A percentile compares a stretch with the other conserved stretches of the same genome.
These are phyloP conservation scores for Priceomyces haplophilus DNA, from an alignment of 805 yeast genomes.

Conservation along the genomic window DNA sequence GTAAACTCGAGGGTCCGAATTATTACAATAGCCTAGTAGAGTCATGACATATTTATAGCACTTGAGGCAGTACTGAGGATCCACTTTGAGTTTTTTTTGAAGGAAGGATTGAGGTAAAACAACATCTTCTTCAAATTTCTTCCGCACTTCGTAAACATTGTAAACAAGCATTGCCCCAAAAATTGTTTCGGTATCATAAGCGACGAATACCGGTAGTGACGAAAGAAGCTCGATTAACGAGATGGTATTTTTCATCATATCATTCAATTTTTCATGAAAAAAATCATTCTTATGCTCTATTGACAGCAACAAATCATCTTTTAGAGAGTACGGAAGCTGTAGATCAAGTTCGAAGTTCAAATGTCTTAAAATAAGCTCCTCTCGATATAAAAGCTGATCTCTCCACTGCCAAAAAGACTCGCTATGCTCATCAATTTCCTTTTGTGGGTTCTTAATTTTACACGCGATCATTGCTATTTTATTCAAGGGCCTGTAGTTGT, in stretches of 20 bases:
- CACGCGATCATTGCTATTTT: slow-evolving; percentile 40
- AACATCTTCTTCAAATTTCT: slow-evolving; percentile 13
- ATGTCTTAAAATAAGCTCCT: slow-evolving; percentile 37
- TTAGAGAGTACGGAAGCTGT: slow-evolving; percentile 36
- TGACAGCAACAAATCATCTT: slow-evolving; percentile 20
- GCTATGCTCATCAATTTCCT: slow-evolving; percentile 36
- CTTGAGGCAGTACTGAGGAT: slow-evolving; percentile 14
- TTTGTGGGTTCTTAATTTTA: slow-evolving; percentile 30
- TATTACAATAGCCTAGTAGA: slow-evolving; percentile 20
- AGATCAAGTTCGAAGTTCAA: slow-evolving; percentile 39
- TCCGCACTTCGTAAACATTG: slow-evolving; percentile 19
- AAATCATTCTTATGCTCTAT: slow-evolving; percentile 3
- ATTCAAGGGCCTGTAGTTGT: slow-evolving; percentile 42
- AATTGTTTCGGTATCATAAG: slow-evolving; percentile 30
- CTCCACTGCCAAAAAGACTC: slow-evolving; percentile 44
- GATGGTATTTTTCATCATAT: slow-evolving; percentile 25
- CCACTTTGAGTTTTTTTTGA: slow-evolving; percentile 12
- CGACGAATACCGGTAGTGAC: slow-evolving; percentile 35
- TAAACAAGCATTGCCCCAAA: slow-evolving; percentile 29
- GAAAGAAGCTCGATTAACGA: slow-evolving; percentile 38
- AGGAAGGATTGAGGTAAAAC: slow-evolving; percentile 20
- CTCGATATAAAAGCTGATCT: slow-evolving; percentile 42
- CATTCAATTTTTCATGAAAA: slow-evolving; percentile 15
- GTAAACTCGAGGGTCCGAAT: slow-evolving; percentile 18
- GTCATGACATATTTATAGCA: slow-evolving; percentile 27